phyloP scores from a whole-genome alignment of 768 basidiomycete species.

The Psilocybe cyanescens region DNA sequence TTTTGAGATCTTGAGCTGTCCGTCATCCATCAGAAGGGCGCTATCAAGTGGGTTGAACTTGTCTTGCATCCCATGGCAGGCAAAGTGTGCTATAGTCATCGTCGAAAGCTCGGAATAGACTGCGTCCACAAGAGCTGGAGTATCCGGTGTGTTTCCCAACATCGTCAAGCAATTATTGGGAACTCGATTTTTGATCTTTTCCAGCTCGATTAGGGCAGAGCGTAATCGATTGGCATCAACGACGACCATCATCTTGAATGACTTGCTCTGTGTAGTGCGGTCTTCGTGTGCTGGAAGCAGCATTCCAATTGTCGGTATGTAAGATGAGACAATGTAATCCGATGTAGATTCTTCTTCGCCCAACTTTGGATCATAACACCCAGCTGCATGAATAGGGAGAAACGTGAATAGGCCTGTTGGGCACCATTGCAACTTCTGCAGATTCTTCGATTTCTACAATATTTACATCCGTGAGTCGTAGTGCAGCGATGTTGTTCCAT shows the following conservation, averaged over 20 bases:
- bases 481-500: too few species aligned
- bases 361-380: constrained; percentile 24
- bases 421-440: constrained; percentile 21
- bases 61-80: constrained; percentile 34
- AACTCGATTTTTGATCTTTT: constrained; percentile 15
- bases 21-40: constrained; percentile 21
- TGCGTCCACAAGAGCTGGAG: constrained; percentile 7
- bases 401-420: constrained; percentile 34
- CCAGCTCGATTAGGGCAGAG: constrained; percentile 5
- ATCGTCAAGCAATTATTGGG: constrained; percentile 14
- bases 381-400: constrained; percentile 45
- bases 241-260: constrained; percentile 25
- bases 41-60: constrained; percentile 27
- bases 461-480: too few species aligned
- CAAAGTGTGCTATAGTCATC: constrained; percentile 30
- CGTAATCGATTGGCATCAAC: constrained; percentile 11
- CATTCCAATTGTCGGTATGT: constrained; percentile 17
- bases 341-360: constrained; percentile 9
- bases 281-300: background rate
- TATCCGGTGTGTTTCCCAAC: constrained; percentile 8
- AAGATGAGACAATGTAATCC: constrained; percentile 29
- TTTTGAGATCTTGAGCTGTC: constrained; percentile 17
- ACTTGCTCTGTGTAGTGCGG: constrained; percentile 1
- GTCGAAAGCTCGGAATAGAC: background rate
- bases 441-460: too few species aligned